Conservation (phyloP, 352 stramenopile genomes). For the Globisporangium uncinulatum region DNA sequence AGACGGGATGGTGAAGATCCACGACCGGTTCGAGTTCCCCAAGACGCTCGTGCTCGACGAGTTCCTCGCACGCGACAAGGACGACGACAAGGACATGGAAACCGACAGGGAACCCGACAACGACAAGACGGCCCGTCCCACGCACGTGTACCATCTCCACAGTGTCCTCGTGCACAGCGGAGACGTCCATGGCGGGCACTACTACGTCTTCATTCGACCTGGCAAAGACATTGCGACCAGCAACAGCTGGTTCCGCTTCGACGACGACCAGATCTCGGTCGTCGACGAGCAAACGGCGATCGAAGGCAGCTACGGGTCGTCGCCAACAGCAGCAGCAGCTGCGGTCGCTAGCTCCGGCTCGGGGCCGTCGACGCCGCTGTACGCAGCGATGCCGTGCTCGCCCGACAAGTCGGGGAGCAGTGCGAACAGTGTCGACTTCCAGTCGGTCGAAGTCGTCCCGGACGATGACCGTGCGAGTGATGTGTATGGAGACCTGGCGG, state of each 20-base stretch:
- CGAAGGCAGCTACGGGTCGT: slow-evolving; percentile 76
- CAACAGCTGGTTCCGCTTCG: slow-evolving; percentile 77
- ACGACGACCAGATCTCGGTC: slow-evolving; percentile 80
- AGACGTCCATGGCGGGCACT: slow-evolving; percentile 83
- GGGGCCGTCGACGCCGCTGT: slow-evolving; percentile 38
- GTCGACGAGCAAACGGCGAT: slow-evolving; percentile 67
- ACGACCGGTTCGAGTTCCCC: slow-evolving; percentile 84
- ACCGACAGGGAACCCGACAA: neutral
- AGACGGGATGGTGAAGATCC: slow-evolving; percentile 87
- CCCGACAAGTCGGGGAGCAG: slow-evolving; percentile 24
- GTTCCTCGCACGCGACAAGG: slow-evolving; percentile 31
- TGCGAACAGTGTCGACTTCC: slow-evolving; percentile 27
- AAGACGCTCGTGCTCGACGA: slow-evolving; percentile 71
- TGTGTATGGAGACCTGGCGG: slow-evolving; percentile 18
- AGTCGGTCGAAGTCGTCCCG: slow-evolving; percentile 31
- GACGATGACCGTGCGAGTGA: slow-evolving; percentile 17
- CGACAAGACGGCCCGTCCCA: slow-evolving; percentile 4
- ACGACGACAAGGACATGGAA: neutral
- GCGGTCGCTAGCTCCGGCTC: slow-evolving; percentile 10
- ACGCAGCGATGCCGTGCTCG: slow-evolving; percentile 45
- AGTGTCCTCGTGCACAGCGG: slow-evolving; percentile 84
- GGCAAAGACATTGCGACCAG: slow-evolving; percentile 56
- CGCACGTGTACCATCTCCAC: slow-evolving; percentile 74
- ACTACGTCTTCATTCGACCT: slow-evolving; percentile 87
- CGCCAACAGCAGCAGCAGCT: neutral